Evolutionary conservation across 805 yeast genomes (phyloP).

Genomic region (Danielia oregonensis): DNA sequence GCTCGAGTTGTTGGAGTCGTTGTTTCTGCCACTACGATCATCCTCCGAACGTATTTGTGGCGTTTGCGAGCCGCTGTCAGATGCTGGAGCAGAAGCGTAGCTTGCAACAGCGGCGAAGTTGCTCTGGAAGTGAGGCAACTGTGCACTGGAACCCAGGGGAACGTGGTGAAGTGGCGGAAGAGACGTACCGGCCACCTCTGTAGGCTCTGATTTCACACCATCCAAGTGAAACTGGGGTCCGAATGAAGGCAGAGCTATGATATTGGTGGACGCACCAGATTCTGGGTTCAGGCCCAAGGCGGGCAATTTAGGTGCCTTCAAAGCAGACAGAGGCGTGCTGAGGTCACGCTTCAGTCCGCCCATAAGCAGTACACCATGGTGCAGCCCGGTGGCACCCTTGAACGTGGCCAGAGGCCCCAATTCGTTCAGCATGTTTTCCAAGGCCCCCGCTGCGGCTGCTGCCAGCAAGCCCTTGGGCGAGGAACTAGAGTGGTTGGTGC

Average conservation of each 20-base stretch:
- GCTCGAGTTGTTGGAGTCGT: conserved; percentile 1
- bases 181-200: conserved; percentile 11
- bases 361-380: conserved; percentile 32
- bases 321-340: conserved; percentile 38
- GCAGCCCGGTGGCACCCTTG: conserved; percentile 18
- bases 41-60: too few relatives aligned
- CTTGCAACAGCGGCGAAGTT: conserved; percentile 6
- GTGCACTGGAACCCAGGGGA: conserved; percentile 2
- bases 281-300: conserved; percentile 20
- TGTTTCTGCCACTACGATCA: not conserved
- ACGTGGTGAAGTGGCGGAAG: conserved; percentile 22
- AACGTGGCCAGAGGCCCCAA: conserved; percentile 43
- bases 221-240: conserved; percentile 40
- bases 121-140: conserved; percentile 27
- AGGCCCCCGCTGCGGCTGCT: conserved; percentile 41
- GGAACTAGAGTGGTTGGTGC: conserved; percentile 6
- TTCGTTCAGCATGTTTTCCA: conserved; percentile 42
- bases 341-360: conserved; percentile 18
- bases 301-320: conserved; percentile 31
- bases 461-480: conserved; percentile 16
- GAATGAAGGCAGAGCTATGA: conserved; percentile 40
- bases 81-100: too few relatives aligned
- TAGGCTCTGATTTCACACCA: conserved; percentile 4
- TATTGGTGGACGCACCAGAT: conserved; percentile 4
- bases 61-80: too few relatives aligned